Percentiles rank a stretch among this genome's conserved stretches.
Evolutionary conservation across 2,329 filamentous ascomycete genomes (phyloP).

Genomic region (Neophaeococcomyces mojaviensis): DNA sequence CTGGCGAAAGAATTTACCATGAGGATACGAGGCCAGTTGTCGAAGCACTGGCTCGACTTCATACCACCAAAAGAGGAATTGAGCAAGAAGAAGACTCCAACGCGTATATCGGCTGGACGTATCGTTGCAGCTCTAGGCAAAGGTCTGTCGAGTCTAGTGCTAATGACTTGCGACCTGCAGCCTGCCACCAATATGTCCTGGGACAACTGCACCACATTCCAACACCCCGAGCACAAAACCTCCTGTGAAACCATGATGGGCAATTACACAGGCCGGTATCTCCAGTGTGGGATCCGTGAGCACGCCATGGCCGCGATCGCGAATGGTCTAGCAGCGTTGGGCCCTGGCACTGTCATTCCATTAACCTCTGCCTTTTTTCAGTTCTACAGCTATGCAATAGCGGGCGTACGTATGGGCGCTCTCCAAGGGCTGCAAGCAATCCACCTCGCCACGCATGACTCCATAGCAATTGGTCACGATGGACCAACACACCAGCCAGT

Average conservation of each 20-base stretch:
- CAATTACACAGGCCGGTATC: slow-evolving; percentile 83
- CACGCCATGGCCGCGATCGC: slow-evolving; percentile 46
- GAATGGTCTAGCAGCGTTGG: slow-evolving; percentile 84
- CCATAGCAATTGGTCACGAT: slow-evolving; percentile 51
- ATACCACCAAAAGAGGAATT: too few species aligned
- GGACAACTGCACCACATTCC: slow-evolving; percentile 98
- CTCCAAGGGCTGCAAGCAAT: slow-evolving; percentile 48
- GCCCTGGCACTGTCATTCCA: slow-evolving; percentile 78
- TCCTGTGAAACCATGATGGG: slow-evolving; percentile 77
- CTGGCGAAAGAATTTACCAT: too few species aligned
- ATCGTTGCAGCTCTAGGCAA: too few species aligned
- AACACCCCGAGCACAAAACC: slow-evolving; percentile 95
- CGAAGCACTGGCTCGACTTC: too few species aligned
- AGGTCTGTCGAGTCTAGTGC: too few species aligned
- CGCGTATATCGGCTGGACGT: too few species aligned
- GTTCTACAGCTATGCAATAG: slow-evolving; percentile 82
- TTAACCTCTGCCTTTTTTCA: slow-evolving; percentile 96
- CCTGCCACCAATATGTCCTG: too few species aligned
- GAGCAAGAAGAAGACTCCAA: too few species aligned
- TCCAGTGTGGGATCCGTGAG: slow-evolving; percentile 46
- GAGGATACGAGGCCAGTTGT: too few species aligned
- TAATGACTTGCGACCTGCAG: too few species aligned
- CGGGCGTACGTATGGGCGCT: slow-evolving; percentile 52
- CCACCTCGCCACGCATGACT: slow-evolving; percentile 54
- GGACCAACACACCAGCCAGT: slow-evolving; percentile 56